phyloP scores from a whole-genome alignment of 768 basidiomycete species.

The Ramaria sp. region DNA sequence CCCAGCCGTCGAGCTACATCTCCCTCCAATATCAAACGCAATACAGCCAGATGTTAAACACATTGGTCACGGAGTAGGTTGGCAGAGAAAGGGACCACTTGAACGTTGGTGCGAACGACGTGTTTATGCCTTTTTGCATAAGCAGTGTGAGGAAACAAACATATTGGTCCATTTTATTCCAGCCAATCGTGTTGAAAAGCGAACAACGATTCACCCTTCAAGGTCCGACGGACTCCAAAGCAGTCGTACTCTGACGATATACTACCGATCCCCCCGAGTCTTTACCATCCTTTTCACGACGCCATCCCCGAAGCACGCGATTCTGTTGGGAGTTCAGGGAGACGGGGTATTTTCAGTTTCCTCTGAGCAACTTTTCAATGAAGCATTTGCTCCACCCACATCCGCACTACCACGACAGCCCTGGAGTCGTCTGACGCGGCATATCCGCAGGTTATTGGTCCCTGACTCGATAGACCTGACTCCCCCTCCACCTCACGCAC shows the following conservation, averaged over 20 bases:
- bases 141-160: conserved; percentile 24
- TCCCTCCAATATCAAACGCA: conserved; percentile 14
- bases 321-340: conserved; percentile 24
- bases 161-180: conserved; percentile 30
- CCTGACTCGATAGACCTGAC: conserved; percentile 12
- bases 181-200: conserved; percentile 18
- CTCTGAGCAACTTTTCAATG: conserved; percentile 22
- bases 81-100: conserved; percentile 21
- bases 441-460: not conserved
- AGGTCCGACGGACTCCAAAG: not conserved
- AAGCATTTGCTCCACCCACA: conserved; percentile 20
- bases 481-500: conserved; percentile 19
- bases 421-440: not conserved
- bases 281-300: conserved; percentile 35
- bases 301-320: conserved; percentile 32
- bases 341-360: conserved; percentile 27
- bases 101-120: conserved; percentile 21
- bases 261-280: conserved; percentile 34
- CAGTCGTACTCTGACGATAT: conserved; percentile 23
- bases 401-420: not conserved
- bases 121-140: conserved; percentile 24
- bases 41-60: conserved; percentile 13
- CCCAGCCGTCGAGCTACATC: conserved; percentile 1
- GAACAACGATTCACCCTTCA: not conserved
- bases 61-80: conserved; percentile 19